Evolutionary conservation across 768 basidiomycete species (phyloP), one percentile per base, ranked within the genome.

Genomic region (Kondoa subrosea): DNA sequence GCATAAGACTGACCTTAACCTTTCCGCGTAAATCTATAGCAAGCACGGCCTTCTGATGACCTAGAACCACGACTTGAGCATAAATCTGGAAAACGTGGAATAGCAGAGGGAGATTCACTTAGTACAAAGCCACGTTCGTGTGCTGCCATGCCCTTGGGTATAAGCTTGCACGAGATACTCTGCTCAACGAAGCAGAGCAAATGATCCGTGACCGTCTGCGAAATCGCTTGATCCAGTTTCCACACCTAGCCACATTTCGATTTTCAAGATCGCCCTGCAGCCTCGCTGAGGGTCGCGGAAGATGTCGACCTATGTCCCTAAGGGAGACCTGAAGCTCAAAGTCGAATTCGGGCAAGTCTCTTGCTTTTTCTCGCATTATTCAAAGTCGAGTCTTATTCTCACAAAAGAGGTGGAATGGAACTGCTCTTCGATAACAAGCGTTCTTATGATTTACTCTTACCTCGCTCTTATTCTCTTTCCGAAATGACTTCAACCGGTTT

Each of bases 381-480:
- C 17, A 68, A 12, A 25, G 67, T 3, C 30, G 25, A 21, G 4
- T 50, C 57, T 25, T 1, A 17, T 3, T 21, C n/a, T 0, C 50
- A n/a, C 27, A 3, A 57, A 33, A 77, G 87, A 66, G 90, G 90
- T 56, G 90, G 90, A 17, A 83, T 91, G 67, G 91, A 93, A 76
- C 81, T 89, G 1, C 80, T 93, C 8, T 93, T 93, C 79, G 80
- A 81, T 8, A 87, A 88, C 71, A 75, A 83, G 69, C 85, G 85
- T 31, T 78, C 77, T 0, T 85, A 90, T 76, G 68, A 73, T 8
- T 70, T 91, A 40, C 72, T 78, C 2, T 75, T 91, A 3, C 85
- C 87, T 1, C 70, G 80, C 1, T 27, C 63, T 25, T 80, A 84
- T 3, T 78, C 56, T 34, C 65, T 74, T 62, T 50, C 67, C 4